Base-by-base conservation (phyloP, 2,329 filamentous ascomycete genomes). In the Coniochaeta sp. region DNA sequence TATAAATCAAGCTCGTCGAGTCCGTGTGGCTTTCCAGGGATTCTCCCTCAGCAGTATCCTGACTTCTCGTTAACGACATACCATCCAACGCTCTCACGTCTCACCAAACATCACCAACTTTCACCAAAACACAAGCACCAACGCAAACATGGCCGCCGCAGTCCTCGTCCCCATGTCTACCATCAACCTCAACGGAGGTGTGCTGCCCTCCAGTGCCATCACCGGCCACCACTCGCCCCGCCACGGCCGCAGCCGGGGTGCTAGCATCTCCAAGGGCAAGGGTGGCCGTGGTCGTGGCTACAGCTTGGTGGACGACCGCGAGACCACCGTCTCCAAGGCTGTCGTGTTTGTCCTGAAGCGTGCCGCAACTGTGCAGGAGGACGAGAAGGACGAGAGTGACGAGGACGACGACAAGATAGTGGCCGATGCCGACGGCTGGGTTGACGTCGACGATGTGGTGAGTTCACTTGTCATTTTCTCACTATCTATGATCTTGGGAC, bases 281-380 rank as follows among this genome's bases (percentile, higher is more conserved):
- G 65, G 62, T 36, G 65, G 64, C 55, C 65, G 71, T 34, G 71
- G 71, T 14, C 70, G 74, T 19, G 71, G 73, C 14, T 78, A 78
- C 68, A 74, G 71, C 60, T 67, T 77, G 30, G 69, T 75, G 16
- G 75, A 77, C 60, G 74, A 77, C 56, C 69, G 73, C 54, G 75
- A 78, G 57, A 68, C 67, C 9, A 69, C 70, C 59, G 68, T 78
- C 57, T 70, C 72, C 63, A 77, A 77, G 67, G 75, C 76, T 24
- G 64, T 79, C 30, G 68, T 69, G 58, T 77, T 75, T 62, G 71
- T 77, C 30, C 64, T 79, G 58, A 77, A 77, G 68, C 70, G 75
- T 40, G 54, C 34, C 2, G 54, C 30, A 4, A 73, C 72, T 19
- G 68, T 74, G 32, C 68, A 71, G 24, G 68, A 72, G 55, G 74